Base-by-base conservation (phyloP, 2,329 filamentous ascomycete species). In the Cercospora sesami region DNA sequence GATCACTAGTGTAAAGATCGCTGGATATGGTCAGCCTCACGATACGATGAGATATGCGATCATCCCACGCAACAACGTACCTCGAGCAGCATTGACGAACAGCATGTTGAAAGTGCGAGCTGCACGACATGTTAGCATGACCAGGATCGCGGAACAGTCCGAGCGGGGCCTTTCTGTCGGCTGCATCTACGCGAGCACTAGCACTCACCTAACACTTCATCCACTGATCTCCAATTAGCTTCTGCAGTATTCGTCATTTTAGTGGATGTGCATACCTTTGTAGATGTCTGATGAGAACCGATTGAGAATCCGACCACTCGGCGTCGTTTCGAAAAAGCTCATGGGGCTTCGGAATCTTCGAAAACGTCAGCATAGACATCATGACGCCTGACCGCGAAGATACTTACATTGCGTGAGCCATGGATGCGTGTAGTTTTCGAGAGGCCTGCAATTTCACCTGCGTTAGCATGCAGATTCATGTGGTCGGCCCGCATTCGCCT, bases 251-350 rank as follows among this genome's bases (percentile, higher is more conserved):
- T 60, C 23, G 55, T 64, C 65, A 36, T 42, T 23, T 59, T 55
- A 23, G 28, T 45, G 23, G 33, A 31, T 53, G 42, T 30, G 45
- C 53, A 21, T 69, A 69, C 68, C 66, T 61, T 67, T 69, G 65
- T 72, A 71, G 30, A 72, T 69, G 42, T 72, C 70, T 16, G 90
- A 96, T 16, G 94, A 98, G 80, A 99, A 99, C 64, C 95, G 87
- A 79, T 99, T 99, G 68, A 99, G 84, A 75, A 99, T 97, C 66
- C 96, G 89, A n/a, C 95, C 95, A 70, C 94, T 91, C 2, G 95
- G 95, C 1, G 95, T 99, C 0, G 94, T 97, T 79, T 99, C 96
- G 75, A 99, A 99, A 82, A 99, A 99, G 74, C 89, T 95, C 95
- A 99, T 99, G 64, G 95, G 96, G 42, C 93, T 96, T 73, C 95